Base-by-base conservation (phyloP, 345 rosid species). In the Citrus medica region DNA sequence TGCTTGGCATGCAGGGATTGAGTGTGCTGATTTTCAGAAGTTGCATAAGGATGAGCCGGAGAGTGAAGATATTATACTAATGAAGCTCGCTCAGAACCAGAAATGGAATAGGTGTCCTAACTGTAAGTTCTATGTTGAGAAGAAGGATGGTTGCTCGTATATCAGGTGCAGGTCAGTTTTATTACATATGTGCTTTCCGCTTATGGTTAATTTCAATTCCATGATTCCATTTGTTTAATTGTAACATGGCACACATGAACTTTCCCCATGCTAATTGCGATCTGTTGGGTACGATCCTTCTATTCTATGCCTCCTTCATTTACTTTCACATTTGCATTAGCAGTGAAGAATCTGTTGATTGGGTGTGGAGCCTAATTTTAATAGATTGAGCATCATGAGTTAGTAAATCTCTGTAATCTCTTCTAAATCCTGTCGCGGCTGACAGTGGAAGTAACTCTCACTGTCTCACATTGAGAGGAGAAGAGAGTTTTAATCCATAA, bases 1-100 rank as follows among this genome's bases (percentile, higher is more conserved):
- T 24, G 80, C 89, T 63, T 88, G 94, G 92, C 94, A 90, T 66
- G n/a, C 81, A 0, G 89, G 62, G 64, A 42, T 81, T 5, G 40
- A 28, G 21, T 90, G 94, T 32, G 48, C 17, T 6, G 78, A 79
- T 76, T 87, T 84, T 81, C 86, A 80, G 83, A 71, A 35, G 67
- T 62, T 83, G 85, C 78, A 81, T 0, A 67, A 80, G 82, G 77
- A 83, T 61, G 91, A 88, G 76, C 76, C 83, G 35, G 84, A 73
- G 37, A 53, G 53, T 64, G 88, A 88, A 76, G 89, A 88, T 66
- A 70, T 84, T 6, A 69, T 16, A 5, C 22, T 53, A 17, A 17
- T 53, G 58, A 53, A 53, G 58, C 58, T 53, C 7, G 58, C 58
- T 53, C 7, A 53, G 58, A 22, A 53, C 58, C 19, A 17, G 58